Evolutionary conservation across 2,329 filamentous ascomycete genomes (phyloP), one percentile per base, ranked within the genome.

Genomic region (Aspergillus novofumigatus): DNA sequence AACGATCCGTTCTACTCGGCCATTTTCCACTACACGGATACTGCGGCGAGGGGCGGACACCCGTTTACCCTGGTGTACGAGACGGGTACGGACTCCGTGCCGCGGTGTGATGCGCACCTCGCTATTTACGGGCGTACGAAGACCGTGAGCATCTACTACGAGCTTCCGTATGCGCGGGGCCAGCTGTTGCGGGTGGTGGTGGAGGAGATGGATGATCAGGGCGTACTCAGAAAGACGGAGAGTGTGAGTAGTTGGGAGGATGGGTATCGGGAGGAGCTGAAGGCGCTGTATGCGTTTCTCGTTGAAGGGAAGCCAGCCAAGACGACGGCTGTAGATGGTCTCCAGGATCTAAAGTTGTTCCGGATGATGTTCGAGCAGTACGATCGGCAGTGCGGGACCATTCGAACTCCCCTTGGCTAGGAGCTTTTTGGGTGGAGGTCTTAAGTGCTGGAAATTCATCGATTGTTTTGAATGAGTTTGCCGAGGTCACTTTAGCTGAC

Each of bases 151-250:
- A 74, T 87, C 10, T 65, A 80, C 38, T 85, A 81, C 60, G 82
- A 87, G 55, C 81, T 82, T 0, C 84, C 84, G 0, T 85, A 81
- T 55, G 74, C 85, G n/a, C 83, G 83, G 61, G 82, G 78, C 0
- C 68, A 84, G 1, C 79, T 80, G 0, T 79, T 83, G 25, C 79
- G 73, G 5, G 77, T 85, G 54, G 62, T 69, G 8, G 67, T 76
- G 9, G 69, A 75, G 47, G 69, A 73, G 51, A 59, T 62, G 10
- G 68, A 67, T 53, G 57, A 60, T 49, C 54, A 65, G n/a, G 66
- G 64, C 10, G 60, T 67, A n/a, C 51, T 61, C 53, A 64, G 66
- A 56, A 62, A 62, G n/a, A 66, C 65, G 2, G 70, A 72, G 56
- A 63, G 63, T 8, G 53, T 69, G 28, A 72, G 70, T 50, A 69